Conservation (phyloP, 768 basidiomycete genomes). For the Mycena epipterygia region DNA sequence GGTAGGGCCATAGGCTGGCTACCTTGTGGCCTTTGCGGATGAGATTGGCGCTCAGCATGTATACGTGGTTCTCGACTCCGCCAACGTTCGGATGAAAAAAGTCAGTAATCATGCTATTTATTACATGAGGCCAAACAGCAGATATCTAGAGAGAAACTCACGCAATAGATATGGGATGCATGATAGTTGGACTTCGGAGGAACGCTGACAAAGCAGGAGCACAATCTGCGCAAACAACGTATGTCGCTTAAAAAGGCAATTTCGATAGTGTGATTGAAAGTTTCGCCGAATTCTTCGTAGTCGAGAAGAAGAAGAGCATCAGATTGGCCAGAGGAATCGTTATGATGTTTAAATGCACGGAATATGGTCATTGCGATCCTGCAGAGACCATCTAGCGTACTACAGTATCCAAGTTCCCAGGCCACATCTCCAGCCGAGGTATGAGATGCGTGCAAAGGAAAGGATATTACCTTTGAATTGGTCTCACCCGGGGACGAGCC, state of each 20-base stretch:
- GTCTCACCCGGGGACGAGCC: too few species aligned
- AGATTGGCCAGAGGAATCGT: too few species aligned
- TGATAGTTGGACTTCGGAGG: conserved; percentile 19
- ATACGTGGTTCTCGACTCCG: conserved; percentile 97
- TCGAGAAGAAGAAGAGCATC: too few species aligned
- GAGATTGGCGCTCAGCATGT: conserved; percentile 89
- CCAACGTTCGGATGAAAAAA: conserved; percentile 97
- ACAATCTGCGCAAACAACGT: conserved; percentile 2
- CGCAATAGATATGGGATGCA: conserved; percentile 55
- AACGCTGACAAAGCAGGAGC: not conserved
- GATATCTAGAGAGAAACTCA: conserved; percentile 33
- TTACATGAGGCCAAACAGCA: not conserved
- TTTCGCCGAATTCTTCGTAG: too few species aligned
- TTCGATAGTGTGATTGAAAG: too few species aligned
- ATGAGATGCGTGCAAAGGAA: too few species aligned
- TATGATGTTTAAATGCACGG: too few species aligned
- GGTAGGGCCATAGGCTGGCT: conserved; percentile 23
- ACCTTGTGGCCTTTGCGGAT: conserved; percentile 90
- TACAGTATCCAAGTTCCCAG: too few species aligned
- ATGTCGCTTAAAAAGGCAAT: conserved; percentile 7
- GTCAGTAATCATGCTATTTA: conserved; percentile 90
- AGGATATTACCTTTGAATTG: too few species aligned
- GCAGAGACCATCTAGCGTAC: too few species aligned
- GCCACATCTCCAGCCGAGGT: too few species aligned
- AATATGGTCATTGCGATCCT: too few species aligned